Base-by-base conservation (phyloP, 345 rosid genomes). In the Eucalyptus marginata region DNA sequence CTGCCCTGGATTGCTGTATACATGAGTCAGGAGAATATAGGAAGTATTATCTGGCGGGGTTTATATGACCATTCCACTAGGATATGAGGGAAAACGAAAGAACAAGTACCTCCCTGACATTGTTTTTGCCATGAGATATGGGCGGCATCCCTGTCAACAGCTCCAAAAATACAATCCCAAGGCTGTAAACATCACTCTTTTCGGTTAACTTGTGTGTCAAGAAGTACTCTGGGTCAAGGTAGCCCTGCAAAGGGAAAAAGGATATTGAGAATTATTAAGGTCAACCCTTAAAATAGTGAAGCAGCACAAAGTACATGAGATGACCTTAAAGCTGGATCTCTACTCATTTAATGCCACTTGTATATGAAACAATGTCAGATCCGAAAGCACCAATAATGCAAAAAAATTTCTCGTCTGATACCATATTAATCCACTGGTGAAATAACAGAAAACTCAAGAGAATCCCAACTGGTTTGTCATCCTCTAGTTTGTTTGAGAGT, bases 101-200 rank as follows among this genome's bases (percentile, higher is more conserved):
- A 40, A 12, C 44, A 31, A 56, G 29, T 79, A 97, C 99, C 98
- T 98, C 97, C 56, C 98, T 93, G 86, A 97, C 98, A 88, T 97
- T 94, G 96, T 98, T 96, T 92, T 93, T 95, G 43, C 99, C 99
- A 88, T 93, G 98, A 54, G 95, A 93, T 90, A 98, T 97, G 24
- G 99, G 97, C 6, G 93, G 97, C 99, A 94, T 94, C 89, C 99
- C 97, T 1, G 99, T 98, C 92, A 97, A 90, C 16, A 98, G 95
- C 93, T 98, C 99, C 47, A 98, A 88, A 89, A 98, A 97, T 86
- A 98, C 99, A 64, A 98, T 96, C 22, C 99, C 98, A 84, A 98
- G 93, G 92, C 99, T 97, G 88, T 97, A 98, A 50, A 97, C 99
- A 90, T 98, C 99, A 66, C 99, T 98, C 94, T 97, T 98, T 90